Percentiles rank a stretch among this genome's conserved stretches.
These are phyloP conservation scores for Ruellia speciosa DNA, from an alignment of 305 asterid genomes.

Conservation along the genomic window DNA sequence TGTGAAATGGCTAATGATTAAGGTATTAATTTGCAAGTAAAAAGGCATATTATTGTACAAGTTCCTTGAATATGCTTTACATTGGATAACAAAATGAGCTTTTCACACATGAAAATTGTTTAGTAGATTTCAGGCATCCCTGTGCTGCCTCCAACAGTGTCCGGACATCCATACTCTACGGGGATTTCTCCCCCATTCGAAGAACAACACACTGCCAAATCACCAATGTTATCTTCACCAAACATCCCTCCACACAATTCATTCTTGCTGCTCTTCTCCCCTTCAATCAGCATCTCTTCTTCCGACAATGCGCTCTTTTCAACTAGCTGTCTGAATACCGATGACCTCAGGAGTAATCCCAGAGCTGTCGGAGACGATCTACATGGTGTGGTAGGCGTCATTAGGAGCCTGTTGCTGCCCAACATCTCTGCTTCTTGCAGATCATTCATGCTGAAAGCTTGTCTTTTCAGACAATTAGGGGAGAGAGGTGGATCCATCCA, in stretches of 20 bases:
- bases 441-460: slow-evolving; percentile 33
- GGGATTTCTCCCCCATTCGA: slow-evolving; percentile 25
- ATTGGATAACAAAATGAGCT: too few relatives aligned
- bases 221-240: slow-evolving; percentile 19
- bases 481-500: background rate
- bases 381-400: slow-evolving; percentile 20
- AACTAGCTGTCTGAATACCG: slow-evolving; percentile 52
- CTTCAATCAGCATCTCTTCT: slow-evolving; percentile 20
- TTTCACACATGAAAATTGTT: background rate
- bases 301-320: slow-evolving; percentile 49
- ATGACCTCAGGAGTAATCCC: slow-evolving; percentile 53
- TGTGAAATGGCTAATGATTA: too few relatives aligned
- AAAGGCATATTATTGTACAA: too few relatives aligned
- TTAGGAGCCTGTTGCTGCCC: slow-evolving; percentile 22
- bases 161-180: slow-evolving; percentile 28
- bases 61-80: too few relatives aligned
- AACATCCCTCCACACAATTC: slow-evolving; percentile 30
- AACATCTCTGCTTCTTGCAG: slow-evolving; percentile 25
- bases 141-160: slow-evolving; percentile 5
- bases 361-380: slow-evolving; percentile 62
- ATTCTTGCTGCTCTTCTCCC: slow-evolving; percentile 8
- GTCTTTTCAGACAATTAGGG: slow-evolving; percentile 25
- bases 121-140: slow-evolving; percentile 22
- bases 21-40: too few relatives aligned
- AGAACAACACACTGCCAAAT: slow-evolving; percentile 18